Evolutionary conservation across 2,329 filamentous ascomycete genomes (phyloP).

Genomic region (Fusarium buharicum): DNA sequence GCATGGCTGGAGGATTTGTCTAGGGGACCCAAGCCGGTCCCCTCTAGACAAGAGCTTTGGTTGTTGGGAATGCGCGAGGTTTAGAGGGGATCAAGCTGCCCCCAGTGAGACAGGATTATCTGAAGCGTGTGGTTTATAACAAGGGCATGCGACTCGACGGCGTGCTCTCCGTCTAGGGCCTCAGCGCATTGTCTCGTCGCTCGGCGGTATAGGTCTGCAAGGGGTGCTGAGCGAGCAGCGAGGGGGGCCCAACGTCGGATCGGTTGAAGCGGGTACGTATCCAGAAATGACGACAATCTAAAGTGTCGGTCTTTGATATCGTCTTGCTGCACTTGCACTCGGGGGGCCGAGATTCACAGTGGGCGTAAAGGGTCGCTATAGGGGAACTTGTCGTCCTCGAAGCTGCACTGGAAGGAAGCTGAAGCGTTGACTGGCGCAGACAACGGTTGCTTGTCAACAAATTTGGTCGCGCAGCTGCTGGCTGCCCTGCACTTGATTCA

Average conservation of each 20-base stretch:
- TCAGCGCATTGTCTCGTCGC: slow-evolving; percentile 42
- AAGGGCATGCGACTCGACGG: slow-evolving; percentile 30
- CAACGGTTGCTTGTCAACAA: slow-evolving; percentile 47
- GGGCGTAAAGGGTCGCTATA: slow-evolving; percentile 4
- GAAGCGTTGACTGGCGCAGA: slow-evolving; percentile 35
- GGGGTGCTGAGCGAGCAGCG: slow-evolving; percentile 21
- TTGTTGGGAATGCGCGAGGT: slow-evolving; percentile 45
- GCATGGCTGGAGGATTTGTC: slow-evolving; percentile 49
- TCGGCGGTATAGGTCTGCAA: slow-evolving; percentile 22
- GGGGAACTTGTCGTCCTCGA: slow-evolving; percentile 20
- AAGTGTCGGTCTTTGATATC: slow-evolving; percentile 26
- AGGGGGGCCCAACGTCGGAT: slow-evolving; percentile 22
- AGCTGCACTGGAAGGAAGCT: slow-evolving; percentile 22
- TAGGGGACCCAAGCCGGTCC: slow-evolving; percentile 53
- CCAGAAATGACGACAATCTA: slow-evolving; percentile 44
- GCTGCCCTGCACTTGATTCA: slow-evolving; percentile 35
- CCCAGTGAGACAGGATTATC: slow-evolving; percentile 9
- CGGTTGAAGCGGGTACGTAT: slow-evolving; percentile 34
- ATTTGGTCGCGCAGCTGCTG: slow-evolving; percentile 36
- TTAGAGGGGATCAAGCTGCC: slow-evolving; percentile 27
- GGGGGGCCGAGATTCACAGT: slow-evolving; percentile 9
- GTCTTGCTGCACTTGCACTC: slow-evolving; percentile 21
- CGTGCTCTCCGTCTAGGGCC: slow-evolving; percentile 35
- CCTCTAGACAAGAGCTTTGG: slow-evolving; percentile 43
- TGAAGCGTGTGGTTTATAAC: slow-evolving; percentile 24